Conservation (phyloP, 2,329 filamentous ascomycete genomes). For the Teratosphaeria zuluensis region DNA sequence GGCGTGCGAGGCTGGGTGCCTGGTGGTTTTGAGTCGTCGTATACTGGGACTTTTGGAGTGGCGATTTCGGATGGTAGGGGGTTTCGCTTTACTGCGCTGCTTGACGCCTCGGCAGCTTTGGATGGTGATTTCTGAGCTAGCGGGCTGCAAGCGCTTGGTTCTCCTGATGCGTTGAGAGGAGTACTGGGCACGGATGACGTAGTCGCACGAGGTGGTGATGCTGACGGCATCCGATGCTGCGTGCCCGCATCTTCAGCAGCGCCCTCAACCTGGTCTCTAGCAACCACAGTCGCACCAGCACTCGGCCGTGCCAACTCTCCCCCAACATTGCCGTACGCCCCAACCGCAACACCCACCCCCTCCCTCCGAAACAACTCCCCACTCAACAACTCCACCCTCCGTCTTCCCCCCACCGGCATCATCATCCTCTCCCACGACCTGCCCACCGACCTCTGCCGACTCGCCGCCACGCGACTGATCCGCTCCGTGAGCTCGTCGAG, state of each 20-base stretch:
- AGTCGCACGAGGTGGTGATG: background rate
- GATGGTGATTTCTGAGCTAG: background rate
- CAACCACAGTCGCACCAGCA: background rate
- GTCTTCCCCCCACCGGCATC: constrained; percentile 2
- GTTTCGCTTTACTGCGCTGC: constrained; percentile 4
- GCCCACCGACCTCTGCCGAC: constrained; percentile 16
- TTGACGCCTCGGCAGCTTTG: background rate
- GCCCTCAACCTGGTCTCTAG: background rate
- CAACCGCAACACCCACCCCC: background rate
- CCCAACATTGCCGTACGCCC: background rate
- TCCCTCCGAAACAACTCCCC: constrained; percentile 13
- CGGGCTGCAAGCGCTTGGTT: background rate
- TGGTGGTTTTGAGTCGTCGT: constrained; percentile 21
- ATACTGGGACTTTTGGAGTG: constrained; percentile 16
- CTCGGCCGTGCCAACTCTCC: background rate
- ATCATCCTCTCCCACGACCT: constrained; percentile 11
- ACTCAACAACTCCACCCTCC: constrained; percentile 12
- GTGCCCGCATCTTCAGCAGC: background rate
- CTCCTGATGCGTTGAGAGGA: background rate
- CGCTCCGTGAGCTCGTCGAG: constrained; percentile 23
- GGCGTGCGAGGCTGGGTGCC: constrained; percentile 25
- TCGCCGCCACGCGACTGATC: constrained; percentile 17
- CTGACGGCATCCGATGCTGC: background rate
- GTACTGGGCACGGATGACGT: background rate
- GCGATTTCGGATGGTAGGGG: background rate